Evolutionary conservation across 2,329 filamentous ascomycete species (phyloP).

Genomic region (Gnomoniopsis smithogilvyi): DNA sequence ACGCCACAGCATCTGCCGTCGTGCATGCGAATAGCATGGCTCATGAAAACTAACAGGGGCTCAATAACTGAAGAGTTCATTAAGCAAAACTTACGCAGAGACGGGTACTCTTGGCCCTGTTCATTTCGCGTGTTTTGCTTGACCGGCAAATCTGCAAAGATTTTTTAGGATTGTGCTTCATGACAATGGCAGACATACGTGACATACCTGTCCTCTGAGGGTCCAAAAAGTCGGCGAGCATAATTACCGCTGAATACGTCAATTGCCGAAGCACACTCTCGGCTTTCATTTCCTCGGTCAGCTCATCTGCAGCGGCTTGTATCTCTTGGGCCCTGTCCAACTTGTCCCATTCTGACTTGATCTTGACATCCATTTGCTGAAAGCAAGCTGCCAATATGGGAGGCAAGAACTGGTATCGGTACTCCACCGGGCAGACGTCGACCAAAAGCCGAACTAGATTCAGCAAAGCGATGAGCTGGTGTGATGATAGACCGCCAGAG

Average conservation of each 20-base stretch:
- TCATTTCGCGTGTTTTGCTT: constrained; percentile 6
- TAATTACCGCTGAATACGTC: constrained; percentile 86
- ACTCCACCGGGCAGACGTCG: constrained; percentile 81
- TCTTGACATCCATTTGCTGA: constrained; percentile 80
- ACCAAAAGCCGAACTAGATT: constrained; percentile 87
- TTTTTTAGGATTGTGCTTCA: background rate
- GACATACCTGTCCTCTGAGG: constrained; percentile 64
- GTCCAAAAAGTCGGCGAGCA: constrained; percentile 87
- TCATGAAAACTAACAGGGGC: constrained; percentile 86
- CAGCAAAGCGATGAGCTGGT: constrained; percentile 90
- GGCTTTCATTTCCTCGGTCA: constrained; percentile 96
- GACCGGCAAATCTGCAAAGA: constrained; percentile 3
- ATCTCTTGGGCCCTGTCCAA: constrained; percentile 62
- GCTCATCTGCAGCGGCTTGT: constrained; percentile 67
- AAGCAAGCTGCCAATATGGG: constrained; percentile 81
- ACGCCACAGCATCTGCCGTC: constrained; percentile 86
- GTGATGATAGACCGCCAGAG: constrained; percentile 77
- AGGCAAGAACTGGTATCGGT: constrained; percentile 77
- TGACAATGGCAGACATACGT: constrained; percentile 14
- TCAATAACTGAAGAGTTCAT: constrained; percentile 76
- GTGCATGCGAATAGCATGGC: constrained; percentile 82
- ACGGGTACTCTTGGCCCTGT: constrained; percentile 38
- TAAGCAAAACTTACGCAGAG: constrained; percentile 80
- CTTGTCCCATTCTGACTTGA: constrained; percentile 80
- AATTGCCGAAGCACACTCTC: constrained; percentile 93